These are phyloP conservation scores for Aquilaria sinensis DNA, from an alignment of 345 rosid genomes.

Conservation along the genomic window DNA sequence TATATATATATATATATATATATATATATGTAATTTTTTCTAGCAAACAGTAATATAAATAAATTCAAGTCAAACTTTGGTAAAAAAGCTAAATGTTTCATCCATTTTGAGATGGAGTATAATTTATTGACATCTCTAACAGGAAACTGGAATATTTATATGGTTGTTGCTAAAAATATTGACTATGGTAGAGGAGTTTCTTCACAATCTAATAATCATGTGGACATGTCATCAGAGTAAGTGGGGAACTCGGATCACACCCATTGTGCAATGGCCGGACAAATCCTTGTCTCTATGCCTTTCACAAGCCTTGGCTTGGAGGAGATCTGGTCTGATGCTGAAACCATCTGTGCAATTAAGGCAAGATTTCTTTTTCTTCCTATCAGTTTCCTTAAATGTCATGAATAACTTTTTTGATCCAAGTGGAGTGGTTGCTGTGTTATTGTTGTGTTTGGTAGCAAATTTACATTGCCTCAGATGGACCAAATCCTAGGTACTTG, in stretches of 20 bases:
- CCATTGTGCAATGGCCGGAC: conserved; percentile 89
- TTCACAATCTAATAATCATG: conserved; percentile 5
- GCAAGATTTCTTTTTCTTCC: conserved; percentile 26
- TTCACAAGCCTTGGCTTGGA: conserved; percentile 87
- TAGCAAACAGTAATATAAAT: too few species aligned
- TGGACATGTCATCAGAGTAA: conserved; percentile 49
- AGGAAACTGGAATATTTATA: neutral
- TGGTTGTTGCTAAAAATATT: neutral
- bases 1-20: too few species aligned
- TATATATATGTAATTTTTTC: too few species aligned
- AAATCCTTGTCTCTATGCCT: conserved; percentile 68
- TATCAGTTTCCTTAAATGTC: neutral
- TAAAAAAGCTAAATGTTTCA: too few species aligned
- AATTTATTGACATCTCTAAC: neutral
- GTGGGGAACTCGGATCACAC: conserved; percentile 84
- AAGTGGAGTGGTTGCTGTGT: neutral
- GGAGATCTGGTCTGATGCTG: conserved; percentile 86
- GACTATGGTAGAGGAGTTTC: neutral
- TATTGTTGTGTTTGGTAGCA: neutral
- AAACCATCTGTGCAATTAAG: conserved; percentile 78
- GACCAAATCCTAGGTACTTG: too few species aligned
- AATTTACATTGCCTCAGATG: neutral
- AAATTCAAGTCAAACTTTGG: too few species aligned
- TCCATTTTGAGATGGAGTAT: neutral
- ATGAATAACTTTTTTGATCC: neutral